Evolutionary conservation across 208 protist genomes (phyloP).

Genomic region (Naegleria lovaniensis): DNA sequence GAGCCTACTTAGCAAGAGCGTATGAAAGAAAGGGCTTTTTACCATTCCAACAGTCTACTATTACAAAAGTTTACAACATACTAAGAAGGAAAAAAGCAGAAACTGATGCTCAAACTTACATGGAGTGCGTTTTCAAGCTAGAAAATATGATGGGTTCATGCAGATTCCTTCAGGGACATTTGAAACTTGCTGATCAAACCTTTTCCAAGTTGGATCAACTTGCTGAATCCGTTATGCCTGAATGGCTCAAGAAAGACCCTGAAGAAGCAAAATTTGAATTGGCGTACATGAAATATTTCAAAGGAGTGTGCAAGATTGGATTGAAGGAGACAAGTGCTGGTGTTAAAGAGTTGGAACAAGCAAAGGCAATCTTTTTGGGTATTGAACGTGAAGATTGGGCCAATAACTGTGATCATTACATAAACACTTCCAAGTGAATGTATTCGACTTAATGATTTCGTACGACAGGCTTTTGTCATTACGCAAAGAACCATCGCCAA

Average conservation of each 20-base stretch:
- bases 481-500: too few relatives aligned
- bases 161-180: neutral
- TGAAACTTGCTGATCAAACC: neutral
- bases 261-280: conserved; percentile 8
- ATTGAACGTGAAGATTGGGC: neutral
- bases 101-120: neutral
- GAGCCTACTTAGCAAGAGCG: neutral
- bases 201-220: neutral
- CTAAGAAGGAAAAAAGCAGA: neutral
- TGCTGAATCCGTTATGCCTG: neutral
- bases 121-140: neutral
- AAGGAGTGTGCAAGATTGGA: neutral
- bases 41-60: neutral
- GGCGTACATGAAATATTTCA: conserved; percentile 10
- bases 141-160: neutral
- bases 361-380: neutral
- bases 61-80: neutral
- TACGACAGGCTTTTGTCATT: too few relatives aligned
- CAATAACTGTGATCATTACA: neutral
- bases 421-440: neutral
- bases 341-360: neutral
- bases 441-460: too few relatives aligned
- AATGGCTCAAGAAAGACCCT: neutral
- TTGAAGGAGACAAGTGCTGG: neutral
- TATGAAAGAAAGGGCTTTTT: conserved; percentile 8